These are phyloP conservation scores for Thamnidium elegans DNA, from an alignment of 192 early-diverging fungal genomes.

Conservation along the genomic window DNA sequence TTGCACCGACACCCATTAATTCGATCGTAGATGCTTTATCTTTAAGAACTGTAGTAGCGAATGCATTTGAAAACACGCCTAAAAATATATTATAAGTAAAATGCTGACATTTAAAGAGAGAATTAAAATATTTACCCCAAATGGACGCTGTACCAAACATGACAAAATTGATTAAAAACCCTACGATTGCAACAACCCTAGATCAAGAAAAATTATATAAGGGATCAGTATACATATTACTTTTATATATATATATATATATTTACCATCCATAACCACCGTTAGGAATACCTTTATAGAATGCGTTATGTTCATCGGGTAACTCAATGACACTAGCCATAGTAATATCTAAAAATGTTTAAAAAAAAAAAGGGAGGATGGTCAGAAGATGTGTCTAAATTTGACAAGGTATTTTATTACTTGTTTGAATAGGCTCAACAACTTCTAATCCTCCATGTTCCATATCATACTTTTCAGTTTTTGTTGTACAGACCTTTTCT, in stretches of 20 bases:
- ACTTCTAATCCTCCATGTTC: neutral
- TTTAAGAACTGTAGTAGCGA: slow-evolving; percentile 1
- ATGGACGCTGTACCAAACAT: slow-evolving; percentile 13
- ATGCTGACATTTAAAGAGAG: neutral
- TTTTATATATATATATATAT: no score
- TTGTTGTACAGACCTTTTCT: slow-evolving; percentile 1
- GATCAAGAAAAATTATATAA: neutral
- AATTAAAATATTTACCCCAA: slow-evolving; percentile 6
- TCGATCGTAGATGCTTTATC: slow-evolving; percentile 15
- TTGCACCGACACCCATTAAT: slow-evolving; percentile 22
- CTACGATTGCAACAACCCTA: slow-evolving; percentile 5
- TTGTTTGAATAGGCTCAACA: slow-evolving; percentile 3
- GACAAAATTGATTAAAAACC: slow-evolving; percentile 10
- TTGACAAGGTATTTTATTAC: neutral
- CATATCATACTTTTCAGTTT: slow-evolving; percentile 2
- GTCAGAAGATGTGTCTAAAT: neutral
- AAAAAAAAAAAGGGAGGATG: neutral
- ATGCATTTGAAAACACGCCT: slow-evolving; percentile 28
- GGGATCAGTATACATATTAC: no score
- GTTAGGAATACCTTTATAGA: slow-evolving; percentile 11
- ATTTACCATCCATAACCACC: slow-evolving; percentile 21
- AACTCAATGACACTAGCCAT: slow-evolving; percentile 11
- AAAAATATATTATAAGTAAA: neutral
- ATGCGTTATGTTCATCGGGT: slow-evolving; percentile 1
- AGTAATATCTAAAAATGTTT: neutral